Base-by-base conservation (phyloP, 2,329 filamentous ascomycete genomes). In the Didymella keratinophila region DNA sequence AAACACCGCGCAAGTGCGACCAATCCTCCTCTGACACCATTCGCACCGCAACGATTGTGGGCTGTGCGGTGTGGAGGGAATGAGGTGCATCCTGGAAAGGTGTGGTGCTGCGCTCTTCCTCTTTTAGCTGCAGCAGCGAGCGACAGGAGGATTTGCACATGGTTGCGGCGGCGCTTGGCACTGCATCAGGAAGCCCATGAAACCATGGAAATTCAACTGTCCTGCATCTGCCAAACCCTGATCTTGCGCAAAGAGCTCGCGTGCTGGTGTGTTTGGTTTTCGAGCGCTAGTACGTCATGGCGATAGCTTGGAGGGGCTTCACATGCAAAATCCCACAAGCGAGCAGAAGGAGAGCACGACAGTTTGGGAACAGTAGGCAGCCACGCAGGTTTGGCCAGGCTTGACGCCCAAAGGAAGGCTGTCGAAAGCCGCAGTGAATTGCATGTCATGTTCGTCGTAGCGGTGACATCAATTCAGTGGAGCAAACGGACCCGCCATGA, bases 391-490 rank as follows among this genome's bases (percentile, higher is more conserved):
- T 12, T 46, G 50, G 34, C 34, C 39, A 53, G 41, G 32, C 34
- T 46, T 53, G 45, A 41, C 14, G 56, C 56, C 20, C 50, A 50
- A 58, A 27, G 30, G 43, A 49, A 43, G 11, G 30, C 37, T 41
- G 21, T 47, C 34, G 32, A 53, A 58, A 50, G 45, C 50, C 50
- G 47, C 41, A 34, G 50, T 30, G 34, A 20, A 45, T 36, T 34
- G 45, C n/a, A 28, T n/a, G 43, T 48, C 37, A 36, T 48, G 25
- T 46, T 27, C n/a, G 14, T 53, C 32, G 50, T 45, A 47, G 54
- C 20, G 44, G 56, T 58, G 50, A 58, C 56, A 51, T 53, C 50
- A 58, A 54, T 50, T 45, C 45, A 54, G 56, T 58, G 56, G 56
- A 54, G 56, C 50, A 46, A 1, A 32, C 30, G 21, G 55, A 28